phyloP scores from a whole-genome alignment of 2,329 filamentous ascomycete genomes.

The Macroventuria anomochaeta region DNA sequence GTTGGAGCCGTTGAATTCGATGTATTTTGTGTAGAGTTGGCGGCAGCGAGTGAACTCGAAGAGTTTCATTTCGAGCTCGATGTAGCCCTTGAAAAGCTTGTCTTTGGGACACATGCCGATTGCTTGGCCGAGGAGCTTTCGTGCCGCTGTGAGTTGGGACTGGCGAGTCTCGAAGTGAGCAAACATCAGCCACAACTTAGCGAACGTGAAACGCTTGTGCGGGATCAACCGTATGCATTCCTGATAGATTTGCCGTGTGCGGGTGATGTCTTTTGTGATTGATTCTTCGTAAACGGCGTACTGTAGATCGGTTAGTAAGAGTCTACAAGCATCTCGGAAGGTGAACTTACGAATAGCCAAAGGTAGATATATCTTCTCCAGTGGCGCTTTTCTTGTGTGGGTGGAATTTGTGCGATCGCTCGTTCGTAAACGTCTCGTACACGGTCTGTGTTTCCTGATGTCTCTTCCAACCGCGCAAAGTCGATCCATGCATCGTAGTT shows the following conservation, averaged over 20 bases:
- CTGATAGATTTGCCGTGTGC: constrained; percentile 88
- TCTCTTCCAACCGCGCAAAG: constrained; percentile 88
- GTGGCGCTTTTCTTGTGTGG: constrained; percentile 94
- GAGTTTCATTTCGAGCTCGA: constrained; percentile 88
- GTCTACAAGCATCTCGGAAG: background rate
- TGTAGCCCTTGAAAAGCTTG: constrained; percentile 91
- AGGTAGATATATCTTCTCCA: constrained; percentile 98
- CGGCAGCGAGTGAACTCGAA: constrained; percentile 94
- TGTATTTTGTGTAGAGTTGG: constrained; percentile 90
- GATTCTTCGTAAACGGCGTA: constrained; percentile 96
- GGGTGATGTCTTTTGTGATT: constrained; percentile 76
- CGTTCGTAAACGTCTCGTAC: constrained; percentile 94
- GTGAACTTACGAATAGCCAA: constrained; percentile 73
- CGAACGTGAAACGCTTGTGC: constrained; percentile 96
- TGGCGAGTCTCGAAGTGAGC: constrained; percentile 87
- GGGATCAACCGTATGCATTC: constrained; percentile 87
- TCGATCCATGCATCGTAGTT: constrained; percentile 99
- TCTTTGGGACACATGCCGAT: constrained; percentile 97
- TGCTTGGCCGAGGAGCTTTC: constrained; percentile 87
- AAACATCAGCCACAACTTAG: constrained; percentile 93
- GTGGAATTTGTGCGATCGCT: constrained; percentile 92
- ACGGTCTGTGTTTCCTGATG: constrained; percentile 78
- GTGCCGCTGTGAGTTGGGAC: constrained; percentile 76
- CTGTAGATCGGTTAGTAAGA: background rate
- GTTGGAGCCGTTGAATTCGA: constrained; percentile 90